phyloP scores from a whole-genome alignment of 192 early-diverging fungal genomes.

The Phlyctochytrium planicorne region DNA sequence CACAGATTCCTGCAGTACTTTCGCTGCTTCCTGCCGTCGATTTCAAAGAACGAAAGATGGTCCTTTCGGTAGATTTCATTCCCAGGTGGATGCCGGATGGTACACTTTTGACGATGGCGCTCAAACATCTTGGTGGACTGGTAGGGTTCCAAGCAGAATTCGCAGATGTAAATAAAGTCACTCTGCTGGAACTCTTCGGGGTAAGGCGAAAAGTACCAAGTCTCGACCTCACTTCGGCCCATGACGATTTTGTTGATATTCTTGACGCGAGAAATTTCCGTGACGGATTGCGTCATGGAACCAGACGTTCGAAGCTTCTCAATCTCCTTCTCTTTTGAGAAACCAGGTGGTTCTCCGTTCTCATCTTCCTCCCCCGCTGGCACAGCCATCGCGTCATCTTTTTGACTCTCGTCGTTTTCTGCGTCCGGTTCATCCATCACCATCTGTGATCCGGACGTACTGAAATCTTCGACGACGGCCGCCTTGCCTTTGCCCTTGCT shows the following conservation, averaged over 20 bases:
- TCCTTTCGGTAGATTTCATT: conserved; percentile 97
- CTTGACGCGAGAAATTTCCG: conserved; percentile 91
- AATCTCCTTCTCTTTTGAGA: conserved; percentile 95
- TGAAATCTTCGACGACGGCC: conserved; percentile 4
- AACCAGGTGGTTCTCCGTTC: conserved; percentile 28
- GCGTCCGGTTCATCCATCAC: conserved; percentile 18
- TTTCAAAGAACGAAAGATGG: conserved; percentile 94
- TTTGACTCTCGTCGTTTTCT: not conserved
- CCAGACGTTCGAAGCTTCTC: conserved; percentile 91
- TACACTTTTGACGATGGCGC: conserved; percentile 85
- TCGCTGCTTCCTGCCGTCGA: conserved; percentile 93
- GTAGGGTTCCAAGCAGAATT: conserved; percentile 90
- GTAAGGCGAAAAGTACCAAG: conserved; percentile 99
- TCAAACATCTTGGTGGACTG: conserved; percentile 70
- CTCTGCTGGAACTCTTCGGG: conserved; percentile 81
- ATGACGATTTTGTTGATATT: conserved; percentile 92
- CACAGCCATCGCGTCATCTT: not conserved
- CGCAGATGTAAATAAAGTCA: conserved; percentile 87
- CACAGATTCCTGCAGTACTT: conserved; percentile 94
- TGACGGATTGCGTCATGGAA: conserved; percentile 96
- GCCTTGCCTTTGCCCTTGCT: not conserved
- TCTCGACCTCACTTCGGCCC: conserved; percentile 87
- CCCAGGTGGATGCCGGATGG: conserved; percentile 92
- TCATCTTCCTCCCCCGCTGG: conserved; percentile 26
- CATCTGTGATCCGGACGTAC: not conserved